phyloP scores from a whole-genome alignment of 1,284 basidiomycete genomes.

The Sporisorium graminicola region DNA sequence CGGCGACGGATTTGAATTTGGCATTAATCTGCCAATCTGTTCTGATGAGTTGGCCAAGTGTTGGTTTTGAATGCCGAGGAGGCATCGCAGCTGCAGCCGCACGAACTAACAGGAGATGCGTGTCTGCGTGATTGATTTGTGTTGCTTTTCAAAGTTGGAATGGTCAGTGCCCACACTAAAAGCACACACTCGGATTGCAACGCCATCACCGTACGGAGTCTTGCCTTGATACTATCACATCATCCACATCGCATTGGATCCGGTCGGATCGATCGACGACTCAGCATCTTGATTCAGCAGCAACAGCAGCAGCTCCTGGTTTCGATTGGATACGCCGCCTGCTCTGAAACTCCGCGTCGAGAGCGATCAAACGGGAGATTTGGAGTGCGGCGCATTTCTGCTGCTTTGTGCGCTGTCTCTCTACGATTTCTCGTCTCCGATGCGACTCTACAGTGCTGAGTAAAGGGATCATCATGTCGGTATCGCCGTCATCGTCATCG shows the following conservation, averaged over 20 bases:
- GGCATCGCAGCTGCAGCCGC: background rate
- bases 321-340: background rate
- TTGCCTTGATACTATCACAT: slow-evolving; percentile 2
- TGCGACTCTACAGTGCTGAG: background rate
- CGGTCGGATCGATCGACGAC: background rate
- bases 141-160: background rate
- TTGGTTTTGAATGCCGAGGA: background rate
- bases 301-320: background rate
- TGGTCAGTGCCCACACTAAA: slow-evolving; percentile 3
- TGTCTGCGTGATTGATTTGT: background rate
- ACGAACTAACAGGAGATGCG: background rate
- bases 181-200: slow-evolving; percentile 1
- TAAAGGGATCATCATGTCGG: slow-evolving; percentile 20
- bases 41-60: too few species aligned
- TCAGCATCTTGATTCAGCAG: slow-evolving; percentile 5
- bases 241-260: background rate
- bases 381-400: background rate
- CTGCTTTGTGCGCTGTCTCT: background rate
- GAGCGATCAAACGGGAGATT: background rate
- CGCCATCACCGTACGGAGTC: background rate
- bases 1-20: background rate
- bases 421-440: too few species aligned
- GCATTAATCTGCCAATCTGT: background rate
- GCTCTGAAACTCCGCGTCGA: background rate
- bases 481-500: slow-evolving; percentile 19